A percentile compares a stretch with the other conserved stretches of the same genome.
These are phyloP conservation scores for Populus alba DNA, from an alignment of 345 rosid species.

Conservation along the genomic window DNA sequence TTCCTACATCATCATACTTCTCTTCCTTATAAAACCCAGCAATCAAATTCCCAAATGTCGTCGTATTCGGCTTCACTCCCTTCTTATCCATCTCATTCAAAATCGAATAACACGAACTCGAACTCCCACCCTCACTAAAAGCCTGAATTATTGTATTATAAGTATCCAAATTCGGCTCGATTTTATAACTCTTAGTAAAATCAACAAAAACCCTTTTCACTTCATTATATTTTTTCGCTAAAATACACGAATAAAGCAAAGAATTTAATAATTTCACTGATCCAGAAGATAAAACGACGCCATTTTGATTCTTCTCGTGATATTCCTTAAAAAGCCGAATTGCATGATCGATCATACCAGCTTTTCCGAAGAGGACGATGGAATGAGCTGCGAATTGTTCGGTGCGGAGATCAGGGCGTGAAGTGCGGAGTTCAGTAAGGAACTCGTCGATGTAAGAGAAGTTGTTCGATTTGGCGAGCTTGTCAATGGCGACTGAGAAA, in stretches of 20 bases:
- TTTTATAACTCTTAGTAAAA: constrained; percentile 45
- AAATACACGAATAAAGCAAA: constrained; percentile 53
- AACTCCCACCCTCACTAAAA: constrained; percentile 59
- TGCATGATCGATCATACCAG: constrained; percentile 68
- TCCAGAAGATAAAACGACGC: constrained; percentile 32
- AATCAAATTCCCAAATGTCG: constrained; percentile 50
- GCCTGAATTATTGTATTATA: constrained; percentile 61
- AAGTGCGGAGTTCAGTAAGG: constrained; percentile 55
- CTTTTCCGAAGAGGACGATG: constrained; percentile 72
- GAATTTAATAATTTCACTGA: constrained; percentile 65
- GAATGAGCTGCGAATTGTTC: constrained; percentile 64
- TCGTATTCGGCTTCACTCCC: constrained; percentile 44
- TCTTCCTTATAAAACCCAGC: constrained; percentile 71
- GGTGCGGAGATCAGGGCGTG: constrained; percentile 58
- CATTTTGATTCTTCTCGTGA: constrained; percentile 22
- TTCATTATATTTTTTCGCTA: constrained; percentile 57
- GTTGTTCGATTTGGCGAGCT: constrained; percentile 48
- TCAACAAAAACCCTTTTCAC: constrained; percentile 61
- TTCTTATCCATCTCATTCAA: constrained; percentile 76
- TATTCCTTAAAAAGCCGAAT: constrained; percentile 48
- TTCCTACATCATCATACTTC: constrained; percentile 67
- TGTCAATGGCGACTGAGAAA: constrained; percentile 66
- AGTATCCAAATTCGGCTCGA: constrained; percentile 63
- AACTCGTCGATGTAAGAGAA: constrained; percentile 43
- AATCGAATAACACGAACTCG: constrained; percentile 60